Evolutionary conservation across 768 basidiomycete species (phyloP).

Genomic region (Dacryopinax primogenitus): DNA sequence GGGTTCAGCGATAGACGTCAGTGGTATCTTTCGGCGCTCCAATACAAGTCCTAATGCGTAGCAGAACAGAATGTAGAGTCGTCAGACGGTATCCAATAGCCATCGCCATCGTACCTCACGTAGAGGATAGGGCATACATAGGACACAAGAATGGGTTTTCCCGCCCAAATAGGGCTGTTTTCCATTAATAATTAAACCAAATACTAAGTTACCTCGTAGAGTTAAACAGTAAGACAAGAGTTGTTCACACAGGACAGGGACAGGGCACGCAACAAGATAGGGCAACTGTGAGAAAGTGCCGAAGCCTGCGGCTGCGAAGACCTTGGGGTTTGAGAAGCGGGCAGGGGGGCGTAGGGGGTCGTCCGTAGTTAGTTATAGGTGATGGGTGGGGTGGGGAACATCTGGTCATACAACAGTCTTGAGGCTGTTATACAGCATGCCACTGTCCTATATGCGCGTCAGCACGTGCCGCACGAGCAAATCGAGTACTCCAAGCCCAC

Average conservation of each 20-base stretch:
- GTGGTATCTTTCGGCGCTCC: neutral
- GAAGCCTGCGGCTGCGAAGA: neutral
- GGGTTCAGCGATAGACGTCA: neutral
- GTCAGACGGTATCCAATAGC: neutral
- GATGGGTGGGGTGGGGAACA: neutral
- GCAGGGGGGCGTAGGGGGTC: neutral
- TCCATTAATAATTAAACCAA: neutral
- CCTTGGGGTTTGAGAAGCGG: too few relatives aligned
- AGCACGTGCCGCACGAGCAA: neutral
- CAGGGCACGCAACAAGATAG: neutral
- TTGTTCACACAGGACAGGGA: neutral
- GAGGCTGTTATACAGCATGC: slow-evolving; percentile 6
- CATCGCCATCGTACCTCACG: neutral
- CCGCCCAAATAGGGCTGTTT: neutral
- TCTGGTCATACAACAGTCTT: slow-evolving; percentile 5
- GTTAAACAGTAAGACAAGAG: neutral
- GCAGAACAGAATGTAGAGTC: too few relatives aligned
- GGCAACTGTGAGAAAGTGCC: neutral
- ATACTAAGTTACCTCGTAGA: neutral
- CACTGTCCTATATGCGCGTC: neutral
- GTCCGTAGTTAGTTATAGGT: neutral
- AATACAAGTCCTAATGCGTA: too few relatives aligned
- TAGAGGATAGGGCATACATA: neutral
- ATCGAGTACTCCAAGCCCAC: neutral
- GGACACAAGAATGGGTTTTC: neutral